Evolutionary conservation across 352 stramenopile species (phyloP), one percentile per base, ranked within the genome.

Genomic region (Bremia lactucae): DNA sequence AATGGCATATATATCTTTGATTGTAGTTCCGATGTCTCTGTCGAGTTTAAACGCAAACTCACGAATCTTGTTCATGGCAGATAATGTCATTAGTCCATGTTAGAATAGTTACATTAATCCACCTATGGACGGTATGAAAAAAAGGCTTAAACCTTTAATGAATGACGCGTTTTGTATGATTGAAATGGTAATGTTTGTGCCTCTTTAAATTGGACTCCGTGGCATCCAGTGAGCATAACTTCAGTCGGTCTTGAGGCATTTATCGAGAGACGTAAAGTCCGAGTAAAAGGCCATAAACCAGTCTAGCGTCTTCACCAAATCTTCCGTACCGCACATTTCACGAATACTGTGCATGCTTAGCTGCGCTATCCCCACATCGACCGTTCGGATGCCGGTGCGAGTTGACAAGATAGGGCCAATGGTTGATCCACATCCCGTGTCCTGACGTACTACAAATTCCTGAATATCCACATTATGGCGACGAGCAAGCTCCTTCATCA

Each of bases 321-420:
- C 83, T 36, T 89, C 65, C 14, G 87, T 89, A 40, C 90, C 94
- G 75, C 96, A 97, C 58, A 96, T 88, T 66, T 98, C 95, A 28
- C 95, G 81, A 61, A 95, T 97, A 36, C 72, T 96, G 74, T 99
- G 96, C 96, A 99, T 99, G 38, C 83, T 95, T 16, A 98, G 63
- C 63, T 98, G 94, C 29, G 95, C 87, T 24, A 96, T 86, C 21
- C 96, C 96, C 34, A 98, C 80, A 63, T 99, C 95, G 44, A 99
- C 95, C 10, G 95, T 96, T 44, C 90, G 74, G 40, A 98, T 98
- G 25, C 96, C 95, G 19, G 93, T 97, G 41, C 77, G 72, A 1
- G 94, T 85, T 36, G 85, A 87, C n/a, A 98, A 77, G 26, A 98
- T 95, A 2, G 95, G 95, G 18, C 95, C 96, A 59, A 99, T 98